Percentiles rank a stretch among this genome's conserved stretches.
Evolutionary conservation across 768 basidiomycete genomes (phyloP).

Genomic region (Naganishia friedmannii): DNA sequence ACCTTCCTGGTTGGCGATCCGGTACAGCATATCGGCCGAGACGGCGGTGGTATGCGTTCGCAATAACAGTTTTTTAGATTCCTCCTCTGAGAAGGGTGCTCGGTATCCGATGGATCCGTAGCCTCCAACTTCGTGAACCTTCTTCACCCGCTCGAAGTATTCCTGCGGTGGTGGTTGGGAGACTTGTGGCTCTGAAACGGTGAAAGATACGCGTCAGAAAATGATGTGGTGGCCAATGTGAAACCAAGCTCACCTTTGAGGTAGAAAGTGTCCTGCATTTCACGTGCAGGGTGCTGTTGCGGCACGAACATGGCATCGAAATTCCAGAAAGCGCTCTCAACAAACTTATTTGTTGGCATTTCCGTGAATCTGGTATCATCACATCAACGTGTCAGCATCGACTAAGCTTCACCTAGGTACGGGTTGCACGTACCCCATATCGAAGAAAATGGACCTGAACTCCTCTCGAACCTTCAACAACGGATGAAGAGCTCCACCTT

Average conservation of each 20-base stretch:
- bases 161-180: slow-evolving; percentile 72
- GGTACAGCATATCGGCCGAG: slow-evolving; percentile 88
- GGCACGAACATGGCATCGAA: slow-evolving; percentile 98
- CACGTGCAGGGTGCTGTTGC: slow-evolving; percentile 96
- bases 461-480: slow-evolving; percentile 97
- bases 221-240: not conserved
- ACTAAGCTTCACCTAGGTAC: not conserved
- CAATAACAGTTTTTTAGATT: slow-evolving; percentile 85
- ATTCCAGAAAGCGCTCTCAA: slow-evolving; percentile 99
- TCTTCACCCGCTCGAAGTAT: slow-evolving; percentile 81
- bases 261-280: slow-evolving; percentile 98
- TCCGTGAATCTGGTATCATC: slow-evolving; percentile 75
- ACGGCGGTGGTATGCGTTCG: slow-evolving; percentile 97
- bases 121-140: slow-evolving; percentile 74
- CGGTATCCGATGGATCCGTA: slow-evolving; percentile 94
- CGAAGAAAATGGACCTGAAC: slow-evolving; percentile 93
- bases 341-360: slow-evolving; percentile 94
- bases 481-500: slow-evolving; percentile 90
- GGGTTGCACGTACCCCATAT: slow-evolving; percentile 78
- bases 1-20: slow-evolving; percentile 72
- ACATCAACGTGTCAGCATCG: not conserved
- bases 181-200: slow-evolving; percentile 57
- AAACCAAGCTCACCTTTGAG: slow-evolving; percentile 65
- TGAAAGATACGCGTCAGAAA: not conserved
- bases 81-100: slow-evolving; percentile 89